These are phyloP conservation scores for Rutstroemia sp. DNA, from an alignment of 2,329 filamentous ascomycete species.

Conservation along the genomic window DNA sequence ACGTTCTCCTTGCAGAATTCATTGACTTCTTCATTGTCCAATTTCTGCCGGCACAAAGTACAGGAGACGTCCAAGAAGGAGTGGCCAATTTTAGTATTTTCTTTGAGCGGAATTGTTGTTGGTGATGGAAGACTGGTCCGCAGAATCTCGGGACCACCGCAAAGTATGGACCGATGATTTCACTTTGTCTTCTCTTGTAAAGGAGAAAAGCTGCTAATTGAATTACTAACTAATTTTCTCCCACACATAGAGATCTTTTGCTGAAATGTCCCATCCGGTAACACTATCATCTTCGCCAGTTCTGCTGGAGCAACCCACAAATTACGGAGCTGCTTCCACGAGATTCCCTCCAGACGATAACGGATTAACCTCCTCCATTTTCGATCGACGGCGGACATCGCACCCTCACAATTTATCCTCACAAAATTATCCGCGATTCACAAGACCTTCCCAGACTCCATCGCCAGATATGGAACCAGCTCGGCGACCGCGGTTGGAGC, in stretches of 20 bases:
- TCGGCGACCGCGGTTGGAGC: constrained; percentile 18
- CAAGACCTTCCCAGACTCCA: not conserved
- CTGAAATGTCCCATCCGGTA: constrained; percentile 25
- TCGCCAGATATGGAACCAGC: constrained; percentile 21
- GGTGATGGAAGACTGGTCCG: constrained; percentile 1
- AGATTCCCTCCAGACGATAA: constrained; percentile 11
- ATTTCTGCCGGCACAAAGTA: no score
- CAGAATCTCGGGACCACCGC: not conserved
- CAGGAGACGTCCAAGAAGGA: no score
- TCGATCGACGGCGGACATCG: constrained; percentile 20
- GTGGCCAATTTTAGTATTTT: no score
- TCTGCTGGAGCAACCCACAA: constrained; percentile 15
- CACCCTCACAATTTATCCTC: constrained; percentile 22
- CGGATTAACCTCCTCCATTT: constrained; percentile 8
- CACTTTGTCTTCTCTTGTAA: not conserved
- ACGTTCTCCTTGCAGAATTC: no score
- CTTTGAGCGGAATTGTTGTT: not conserved
- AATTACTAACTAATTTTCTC: constrained; percentile 7
- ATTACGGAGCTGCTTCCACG: constrained; percentile 6
- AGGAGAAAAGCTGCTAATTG: not conserved
- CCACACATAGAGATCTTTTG: constrained; percentile 22
- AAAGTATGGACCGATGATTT: constrained; percentile 5
- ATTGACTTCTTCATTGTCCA: no score
- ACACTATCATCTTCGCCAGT: constrained; percentile 24
- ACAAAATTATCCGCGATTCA: not conserved